A percentile compares a stretch with the other conserved stretches of the same genome.
Conservation (phyloP, 2,329 filamentous ascomycete species). For the Knufia fluminis region DNA sequence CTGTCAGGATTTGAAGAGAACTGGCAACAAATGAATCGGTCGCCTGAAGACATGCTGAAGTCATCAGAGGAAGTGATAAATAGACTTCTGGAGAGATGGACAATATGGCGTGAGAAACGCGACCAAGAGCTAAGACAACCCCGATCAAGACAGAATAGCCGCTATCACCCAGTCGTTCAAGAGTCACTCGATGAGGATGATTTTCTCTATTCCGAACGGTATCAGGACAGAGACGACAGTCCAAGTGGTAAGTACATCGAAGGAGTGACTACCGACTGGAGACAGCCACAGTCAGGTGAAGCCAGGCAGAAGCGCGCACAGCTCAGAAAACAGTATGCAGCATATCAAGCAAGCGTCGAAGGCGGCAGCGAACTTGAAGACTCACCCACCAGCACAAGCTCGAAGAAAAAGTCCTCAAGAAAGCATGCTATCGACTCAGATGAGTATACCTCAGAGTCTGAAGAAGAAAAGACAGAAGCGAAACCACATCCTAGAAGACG, state of each 20-base stretch:
- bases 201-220: constrained; percentile 21
- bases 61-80: constrained; percentile 30
- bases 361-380: constrained; percentile 28
- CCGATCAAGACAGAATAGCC: not conserved
- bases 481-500: constrained; percentile 9
- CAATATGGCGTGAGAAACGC: constrained; percentile 18
- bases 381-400: constrained; percentile 17
- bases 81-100: constrained; percentile 27
- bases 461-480: constrained; percentile 8
- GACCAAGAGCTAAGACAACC: constrained; percentile 14
- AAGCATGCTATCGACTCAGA: constrained; percentile 21
- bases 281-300: constrained; percentile 30
- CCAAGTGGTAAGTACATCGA: constrained; percentile 28
- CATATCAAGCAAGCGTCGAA: constrained; percentile 29
- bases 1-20: constrained; percentile 29
- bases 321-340: constrained; percentile 27
- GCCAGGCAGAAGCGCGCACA: constrained; percentile 27
- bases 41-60: constrained; percentile 32
- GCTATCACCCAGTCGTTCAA: constrained; percentile 20
- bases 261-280: constrained; percentile 29
- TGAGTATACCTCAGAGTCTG: constrained; percentile 18
- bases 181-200: constrained; percentile 20
- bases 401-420: constrained; percentile 14
- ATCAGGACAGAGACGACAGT: constrained; percentile 22
- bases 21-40: constrained; percentile 28